Evolutionary conservation across 2,329 filamentous ascomycete species (phyloP), one percentile per base, ranked within the genome.

Genomic region (Fonsecaea erecta): DNA sequence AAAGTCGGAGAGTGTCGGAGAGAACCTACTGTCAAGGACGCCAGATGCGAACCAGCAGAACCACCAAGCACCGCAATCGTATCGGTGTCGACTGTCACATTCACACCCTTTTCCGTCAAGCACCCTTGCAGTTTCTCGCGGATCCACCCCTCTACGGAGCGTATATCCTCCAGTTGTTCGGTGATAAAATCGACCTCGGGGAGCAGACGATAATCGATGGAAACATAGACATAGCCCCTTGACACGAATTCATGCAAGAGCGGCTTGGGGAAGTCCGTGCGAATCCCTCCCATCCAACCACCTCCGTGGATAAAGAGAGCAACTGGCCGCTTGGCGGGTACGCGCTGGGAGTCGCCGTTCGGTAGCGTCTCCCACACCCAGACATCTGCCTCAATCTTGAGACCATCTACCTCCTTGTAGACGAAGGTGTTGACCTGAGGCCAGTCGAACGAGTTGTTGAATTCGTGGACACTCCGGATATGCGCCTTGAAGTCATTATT

Each of bases 331-430:
- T 54, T 54, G 26, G 48, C 48, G 6, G 18, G 48, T 11, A 18
- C 21, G 21, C 11, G 9, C 26, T 54, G 2, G 9, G 26, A 32
- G 16, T 35, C 18, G 9, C 26, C 52, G 28, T 32, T 21, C n/a
- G 52, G 9, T 12, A 21, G 3, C 52, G 26, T 32, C 28, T 54
- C 52, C 14, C 26, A 3, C 12, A 54, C 52, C 26, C 28, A 35
- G 14, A 54, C 52, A n/a, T 54, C 52, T 54, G 30, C 52, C 12
- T 54, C 52, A 28, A 54, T 54, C 52, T 54, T 54, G 28, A 54
- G 4, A 3, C 32, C 52, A 11, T 35, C 52, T 32, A 54, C 21
- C 32, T 54, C 52, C 12, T 18, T 6, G 52, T 54, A 54, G 3
- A 54, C 52, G 21, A 54, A 54, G 3, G 52, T 54, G 6, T 35